Conservation (phyloP, 164 flowering plant genomes). For the Umbilicus rupestris region DNA sequence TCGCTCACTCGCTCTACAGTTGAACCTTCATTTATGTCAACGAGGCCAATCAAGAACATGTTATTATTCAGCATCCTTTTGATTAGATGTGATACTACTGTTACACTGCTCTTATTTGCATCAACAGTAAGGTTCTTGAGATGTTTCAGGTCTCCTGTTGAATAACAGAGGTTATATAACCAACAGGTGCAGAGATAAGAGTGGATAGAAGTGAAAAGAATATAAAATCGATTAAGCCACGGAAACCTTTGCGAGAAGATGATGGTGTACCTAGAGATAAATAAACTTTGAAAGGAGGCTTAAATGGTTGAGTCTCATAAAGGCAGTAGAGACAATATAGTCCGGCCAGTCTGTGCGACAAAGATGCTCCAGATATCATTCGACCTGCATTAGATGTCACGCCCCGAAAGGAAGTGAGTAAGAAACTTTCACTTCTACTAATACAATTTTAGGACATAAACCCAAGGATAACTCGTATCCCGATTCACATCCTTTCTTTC, state of each 20-base stretch:
- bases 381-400: background rate
- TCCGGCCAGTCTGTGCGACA: conserved; percentile 72
- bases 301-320: conserved; percentile 81
- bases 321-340: conserved; percentile 87
- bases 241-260: background rate
- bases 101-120: conserved; percentile 34
- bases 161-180: background rate
- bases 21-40: conserved; percentile 48
- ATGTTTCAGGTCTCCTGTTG: conserved; percentile 52
- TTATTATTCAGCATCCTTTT: conserved; percentile 63
- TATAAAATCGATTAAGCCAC: background rate
- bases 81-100: conserved; percentile 43
- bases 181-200: background rate
- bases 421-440: too few relatives aligned
- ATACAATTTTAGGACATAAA: too few relatives aligned
- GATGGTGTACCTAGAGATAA: conserved; percentile 45
- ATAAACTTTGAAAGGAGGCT: conserved; percentile 67
- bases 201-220: conserved; percentile 1
- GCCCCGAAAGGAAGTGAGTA: too few relatives aligned
- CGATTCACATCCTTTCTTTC: too few relatives aligned
- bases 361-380: conserved; percentile 36
- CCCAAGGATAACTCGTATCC: too few relatives aligned
- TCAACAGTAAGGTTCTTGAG: conserved; percentile 37
- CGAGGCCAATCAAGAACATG: conserved; percentile 60
- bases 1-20: conserved; percentile 41